Percentiles rank a stretch among this genome's conserved stretches.
Evolutionary conservation across 495 filamentous ascomycete genomes (phyloP).

Genomic region (Oidiodendron maius): DNA sequence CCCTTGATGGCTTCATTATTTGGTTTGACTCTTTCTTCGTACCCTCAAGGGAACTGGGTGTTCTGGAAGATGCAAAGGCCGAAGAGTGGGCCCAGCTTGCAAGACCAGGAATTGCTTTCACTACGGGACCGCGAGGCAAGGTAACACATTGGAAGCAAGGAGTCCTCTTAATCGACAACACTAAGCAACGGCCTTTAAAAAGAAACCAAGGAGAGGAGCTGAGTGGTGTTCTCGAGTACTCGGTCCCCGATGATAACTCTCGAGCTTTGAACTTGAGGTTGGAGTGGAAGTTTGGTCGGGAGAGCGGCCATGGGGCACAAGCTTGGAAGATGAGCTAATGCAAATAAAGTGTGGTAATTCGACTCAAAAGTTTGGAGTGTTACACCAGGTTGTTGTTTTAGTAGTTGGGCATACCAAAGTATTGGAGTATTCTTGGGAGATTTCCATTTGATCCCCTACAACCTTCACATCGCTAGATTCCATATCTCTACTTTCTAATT

Average conservation of each 20-base stretch:
- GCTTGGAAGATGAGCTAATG: slow-evolving; percentile 34
- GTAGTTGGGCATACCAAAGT: no score
- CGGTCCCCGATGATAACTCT: slow-evolving; percentile 39
- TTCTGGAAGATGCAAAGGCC: slow-evolving; percentile 38
- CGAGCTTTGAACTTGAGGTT: slow-evolving; percentile 39
- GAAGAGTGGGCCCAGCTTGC: slow-evolving; percentile 26
- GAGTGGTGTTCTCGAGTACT: slow-evolving; percentile 39
- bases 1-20: slow-evolving; percentile 66
- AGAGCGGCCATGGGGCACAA: slow-evolving; percentile 31
- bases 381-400: neutral
- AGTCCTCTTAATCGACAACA: slow-evolving; percentile 40
- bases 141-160: slow-evolving; percentile 89
- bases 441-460: neutral
- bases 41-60: slow-evolving; percentile 36
- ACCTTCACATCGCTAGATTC: no score
- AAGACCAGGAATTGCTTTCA: slow-evolving; percentile 56
- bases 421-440: no score
- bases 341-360: neutral
- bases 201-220: slow-evolving; percentile 31
- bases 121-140: slow-evolving; percentile 70
- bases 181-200: slow-evolving; percentile 23
- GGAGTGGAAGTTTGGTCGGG: slow-evolving; percentile 29
- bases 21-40: slow-evolving; percentile 82
- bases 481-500: slow-evolving; percentile 3
- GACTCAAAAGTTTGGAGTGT: neutral